These are phyloP conservation scores for Arthrobotrys sphaeroides DNA, from an alignment of 2,329 filamentous ascomycete genomes.

Conservation along the genomic window DNA sequence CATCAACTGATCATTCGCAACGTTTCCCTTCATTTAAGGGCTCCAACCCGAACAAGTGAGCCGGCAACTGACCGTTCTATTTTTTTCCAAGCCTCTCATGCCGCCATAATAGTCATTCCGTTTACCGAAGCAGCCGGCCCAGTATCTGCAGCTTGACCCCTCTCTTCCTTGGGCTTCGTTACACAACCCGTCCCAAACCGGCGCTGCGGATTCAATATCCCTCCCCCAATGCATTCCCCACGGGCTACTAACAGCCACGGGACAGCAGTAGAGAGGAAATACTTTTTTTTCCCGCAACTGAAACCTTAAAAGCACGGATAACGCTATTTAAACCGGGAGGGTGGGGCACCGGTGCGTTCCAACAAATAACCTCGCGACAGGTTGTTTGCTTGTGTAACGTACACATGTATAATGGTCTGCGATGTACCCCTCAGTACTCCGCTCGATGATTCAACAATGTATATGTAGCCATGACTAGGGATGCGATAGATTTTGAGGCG, in stretches of 20 bases:
- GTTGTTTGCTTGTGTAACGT: conserved; percentile 37
- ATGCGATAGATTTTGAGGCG: neutral
- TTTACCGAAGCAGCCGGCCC: conserved; percentile 1
- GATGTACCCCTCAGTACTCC: conserved; percentile 20
- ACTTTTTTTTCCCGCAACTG: neutral
- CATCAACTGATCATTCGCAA: neutral
- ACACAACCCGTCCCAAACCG: conserved; percentile 30
- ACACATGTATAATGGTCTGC: neutral
- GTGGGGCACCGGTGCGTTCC: conserved; percentile 8
- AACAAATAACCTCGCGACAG: conserved; percentile 50
- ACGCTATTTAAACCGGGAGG: neutral
- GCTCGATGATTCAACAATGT: neutral
- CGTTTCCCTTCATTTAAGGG: neutral
- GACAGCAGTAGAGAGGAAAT: neutral
- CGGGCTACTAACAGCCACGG: neutral
- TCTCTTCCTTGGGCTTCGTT: conserved; percentile 5
- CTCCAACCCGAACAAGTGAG: neutral
- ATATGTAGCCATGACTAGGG: neutral
- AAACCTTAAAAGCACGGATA: neutral
- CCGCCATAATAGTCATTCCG: conserved; percentile 5
- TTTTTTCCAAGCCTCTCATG: neutral
- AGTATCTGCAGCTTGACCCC: conserved; percentile 11
- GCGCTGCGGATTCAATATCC: neutral
- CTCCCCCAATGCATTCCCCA: neutral
- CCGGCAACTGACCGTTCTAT: neutral